Conservation (phyloP, 23 red algal genomes). For the Gracilaria domingensis region DNA sequence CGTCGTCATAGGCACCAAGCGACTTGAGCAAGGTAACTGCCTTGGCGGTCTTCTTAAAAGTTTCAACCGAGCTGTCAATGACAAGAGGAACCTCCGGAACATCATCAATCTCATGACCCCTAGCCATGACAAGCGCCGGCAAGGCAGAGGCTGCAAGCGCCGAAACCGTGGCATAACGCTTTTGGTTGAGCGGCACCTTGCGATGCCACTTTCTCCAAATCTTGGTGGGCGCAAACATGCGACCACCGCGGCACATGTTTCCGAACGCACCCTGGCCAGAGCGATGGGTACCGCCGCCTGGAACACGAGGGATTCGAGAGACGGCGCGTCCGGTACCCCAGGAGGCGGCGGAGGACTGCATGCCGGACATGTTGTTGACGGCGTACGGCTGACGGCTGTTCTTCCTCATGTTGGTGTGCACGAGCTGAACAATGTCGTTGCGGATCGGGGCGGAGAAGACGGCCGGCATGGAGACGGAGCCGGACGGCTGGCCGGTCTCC, state of each 20-base stretch:
- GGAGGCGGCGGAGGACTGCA: slow-evolving; percentile 95
- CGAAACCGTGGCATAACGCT: slow-evolving; percentile 89
- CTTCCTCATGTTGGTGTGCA: slow-evolving; percentile 94
- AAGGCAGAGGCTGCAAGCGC: slow-evolving; percentile 92
- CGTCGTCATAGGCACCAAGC: slow-evolving; percentile 87
- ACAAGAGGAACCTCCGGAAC: slow-evolving; percentile 96
- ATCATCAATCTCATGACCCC: slow-evolving; percentile 92
- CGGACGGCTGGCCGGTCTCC: slow-evolving; percentile 70
- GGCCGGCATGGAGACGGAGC: slow-evolving; percentile 75
- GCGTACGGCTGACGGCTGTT: slow-evolving; percentile 97
- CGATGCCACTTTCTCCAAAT: slow-evolving; percentile 99
- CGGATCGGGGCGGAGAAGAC: slow-evolving; percentile 96
- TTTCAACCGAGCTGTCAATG: slow-evolving; percentile 66
- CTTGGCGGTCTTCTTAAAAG: slow-evolving; percentile 77
- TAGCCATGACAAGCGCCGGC: slow-evolving; percentile 92
- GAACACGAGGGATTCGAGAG: slow-evolving; percentile 95
- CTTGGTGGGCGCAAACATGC: slow-evolving; percentile 96
- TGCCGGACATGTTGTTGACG: slow-evolving; percentile 86
- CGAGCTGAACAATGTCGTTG: slow-evolving; percentile 90
- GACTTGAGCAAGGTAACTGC: slow-evolving; percentile 83
- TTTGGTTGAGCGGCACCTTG: slow-evolving; percentile 85
- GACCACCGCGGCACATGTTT: slow-evolving; percentile 97
- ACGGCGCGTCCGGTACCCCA: slow-evolving; percentile 99
- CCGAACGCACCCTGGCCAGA: slow-evolving; percentile 96
- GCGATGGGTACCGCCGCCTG: slow-evolving; percentile 97